Evolutionary conservation across 2,329 filamentous ascomycete species (phyloP), one percentile per base, ranked within the genome.

Genomic region (Aspergillus calidoustus): DNA sequence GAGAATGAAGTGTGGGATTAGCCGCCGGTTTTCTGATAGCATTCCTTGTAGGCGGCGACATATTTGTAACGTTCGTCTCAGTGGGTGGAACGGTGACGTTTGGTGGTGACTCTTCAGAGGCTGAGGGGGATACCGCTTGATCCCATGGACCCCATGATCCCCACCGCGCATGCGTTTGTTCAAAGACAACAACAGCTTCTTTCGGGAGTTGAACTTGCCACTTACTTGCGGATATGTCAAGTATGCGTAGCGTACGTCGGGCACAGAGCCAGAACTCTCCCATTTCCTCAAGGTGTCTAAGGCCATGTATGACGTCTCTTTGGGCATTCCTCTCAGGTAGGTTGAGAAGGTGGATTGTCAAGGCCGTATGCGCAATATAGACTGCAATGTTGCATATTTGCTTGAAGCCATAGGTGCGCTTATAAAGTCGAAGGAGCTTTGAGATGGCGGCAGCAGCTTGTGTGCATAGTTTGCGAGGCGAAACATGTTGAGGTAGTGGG

Each of bases 321-420:
- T 88, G 90, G 4, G 95, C 92, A 31, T 91, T 95, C 79, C 95
- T 97, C 69, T 97, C 93, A 0, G 93, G 93, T 1, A 98, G 82
- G 68, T 97, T 97, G 41, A 99, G 87, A 22, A 99, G 81, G 71
- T 98, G 95, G 44, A 98, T 96, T 0, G 93, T 97, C 74, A 93
- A 97, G 31, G 95, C 93, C 4, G 92, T 95, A 75, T 98, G 94
- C 0, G 91, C 85, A 78, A 98, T 97, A 76, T 99, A 99, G 0
- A 98, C 93, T 3, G 91, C 93, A 69, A 98, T 92, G 72, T 98
- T 98, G 79, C 92, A 96, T 38, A 99, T 97, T 74, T 98, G 94
- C 4, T 92, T 88, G 13, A 98, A 80, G 9, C 94, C 92, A 76
- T 97, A 96, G 1, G 89, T 89, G 68, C 94, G 92, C 76, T 96